A percentile compares a stretch with the other conserved stretches of the same genome.
Conservation (phyloP, 768 basidiomycete genomes). For the Pleurotus citrinopileatus region DNA sequence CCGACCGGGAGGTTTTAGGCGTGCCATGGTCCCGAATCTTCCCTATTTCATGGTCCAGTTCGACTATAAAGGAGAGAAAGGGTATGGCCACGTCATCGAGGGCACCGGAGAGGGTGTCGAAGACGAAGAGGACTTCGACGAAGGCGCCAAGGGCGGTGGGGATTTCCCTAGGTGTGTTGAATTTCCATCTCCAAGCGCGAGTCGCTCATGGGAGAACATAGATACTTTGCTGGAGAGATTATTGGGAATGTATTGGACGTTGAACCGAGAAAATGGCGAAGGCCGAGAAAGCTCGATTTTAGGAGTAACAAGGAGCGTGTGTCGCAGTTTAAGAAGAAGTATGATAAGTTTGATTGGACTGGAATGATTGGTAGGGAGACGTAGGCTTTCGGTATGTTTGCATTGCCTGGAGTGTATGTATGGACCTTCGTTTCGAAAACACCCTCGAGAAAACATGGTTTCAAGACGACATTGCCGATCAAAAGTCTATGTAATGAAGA, state of each 20-base stretch:
- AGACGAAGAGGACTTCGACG: slow-evolving; percentile 65
- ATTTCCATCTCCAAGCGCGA: slow-evolving; percentile 13
- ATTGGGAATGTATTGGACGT: slow-evolving; percentile 88
- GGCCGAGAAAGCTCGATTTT: slow-evolving; percentile 73
- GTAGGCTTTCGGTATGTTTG: background rate
- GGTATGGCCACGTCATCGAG: slow-evolving; percentile 98
- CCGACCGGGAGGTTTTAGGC: slow-evolving; percentile 89
- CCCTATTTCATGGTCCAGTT: slow-evolving; percentile 99
- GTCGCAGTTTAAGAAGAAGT: slow-evolving; percentile 66
- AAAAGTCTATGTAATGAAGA: too few relatives aligned
- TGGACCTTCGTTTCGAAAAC: too few relatives aligned
- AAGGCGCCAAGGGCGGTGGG: slow-evolving; percentile 87
- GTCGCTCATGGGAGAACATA: slow-evolving; percentile 25
- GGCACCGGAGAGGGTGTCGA: slow-evolving; percentile 68
- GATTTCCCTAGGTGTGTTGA: slow-evolving; percentile 78
- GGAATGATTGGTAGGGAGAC: slow-evolving; percentile 52
- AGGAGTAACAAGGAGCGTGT: slow-evolving; percentile 70
- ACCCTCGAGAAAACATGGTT: too few relatives aligned
- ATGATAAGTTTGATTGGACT: slow-evolving; percentile 81
- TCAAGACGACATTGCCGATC: too few relatives aligned
- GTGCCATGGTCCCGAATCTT: slow-evolving; percentile 93
- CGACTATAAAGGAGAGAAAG: slow-evolving; percentile 96
- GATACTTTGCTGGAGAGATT: slow-evolving; percentile 94
- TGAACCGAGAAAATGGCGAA: slow-evolving; percentile 83
- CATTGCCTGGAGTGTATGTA: background rate